Conservation (phyloP, 2,329 filamentous ascomycete species). For the Apiospora koreana region DNA sequence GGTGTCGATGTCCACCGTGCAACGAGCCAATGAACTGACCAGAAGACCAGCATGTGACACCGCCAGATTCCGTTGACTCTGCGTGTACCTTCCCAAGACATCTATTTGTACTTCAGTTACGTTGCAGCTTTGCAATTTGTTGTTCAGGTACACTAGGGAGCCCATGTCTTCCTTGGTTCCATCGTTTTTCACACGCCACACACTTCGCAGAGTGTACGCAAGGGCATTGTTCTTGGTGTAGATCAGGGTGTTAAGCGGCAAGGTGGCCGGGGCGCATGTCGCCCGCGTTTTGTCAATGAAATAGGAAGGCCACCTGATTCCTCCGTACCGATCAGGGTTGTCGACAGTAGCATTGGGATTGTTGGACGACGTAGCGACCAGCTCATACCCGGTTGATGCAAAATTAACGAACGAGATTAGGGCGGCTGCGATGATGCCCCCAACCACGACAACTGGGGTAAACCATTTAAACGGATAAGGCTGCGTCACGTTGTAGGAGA, state of each 20-base stretch:
- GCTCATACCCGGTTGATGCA: neutral
- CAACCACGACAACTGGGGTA: neutral
- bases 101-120: neutral
- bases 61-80: neutral
- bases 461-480: neutral
- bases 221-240: neutral
- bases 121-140: neutral
- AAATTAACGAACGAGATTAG: constrained; percentile 37
- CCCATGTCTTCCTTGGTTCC: neutral
- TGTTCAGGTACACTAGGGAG: neutral
- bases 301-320: neutral
- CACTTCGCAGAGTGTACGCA: neutral
- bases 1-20: neutral
- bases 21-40: neutral
- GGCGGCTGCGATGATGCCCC: constrained; percentile 32
- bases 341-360: neutral
- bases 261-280: neutral
- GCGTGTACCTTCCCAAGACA: neutral
- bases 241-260: neutral
- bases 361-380: neutral
- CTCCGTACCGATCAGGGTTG: neutral
- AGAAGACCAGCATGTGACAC: neutral
- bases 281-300: neutral
- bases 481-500: neutral
- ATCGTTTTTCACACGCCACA: neutral